phyloP scores from a whole-genome alignment of 1,284 basidiomycete species.

The Fereydounia khargensis region DNA sequence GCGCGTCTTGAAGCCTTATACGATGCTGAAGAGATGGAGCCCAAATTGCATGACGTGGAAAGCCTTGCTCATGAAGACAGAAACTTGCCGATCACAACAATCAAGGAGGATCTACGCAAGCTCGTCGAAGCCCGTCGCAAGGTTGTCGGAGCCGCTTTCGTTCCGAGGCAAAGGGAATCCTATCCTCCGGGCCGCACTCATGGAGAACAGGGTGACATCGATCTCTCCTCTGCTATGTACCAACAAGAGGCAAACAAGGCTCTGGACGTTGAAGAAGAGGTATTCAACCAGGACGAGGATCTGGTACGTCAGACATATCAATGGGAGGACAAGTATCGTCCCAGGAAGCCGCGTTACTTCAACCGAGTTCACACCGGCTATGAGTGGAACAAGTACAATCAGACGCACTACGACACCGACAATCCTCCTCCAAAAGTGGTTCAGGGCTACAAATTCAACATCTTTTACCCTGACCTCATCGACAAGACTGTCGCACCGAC shows the following conservation, averaged over 20 bases:
- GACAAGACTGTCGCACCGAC: constrained; percentile 95
- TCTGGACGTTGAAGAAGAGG: constrained; percentile 89
- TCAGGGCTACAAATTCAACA: constrained; percentile 92
- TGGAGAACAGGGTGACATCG: background rate
- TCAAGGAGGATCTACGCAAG: constrained; percentile 23
- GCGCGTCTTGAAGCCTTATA: constrained; percentile 63
- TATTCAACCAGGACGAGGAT: constrained; percentile 86
- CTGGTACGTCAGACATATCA: constrained; percentile 72
- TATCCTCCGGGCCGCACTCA: background rate
- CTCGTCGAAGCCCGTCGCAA: constrained; percentile 32
- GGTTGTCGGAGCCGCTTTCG: constrained; percentile 31
- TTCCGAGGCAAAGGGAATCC: constrained; percentile 18
- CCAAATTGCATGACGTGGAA: constrained; percentile 14
- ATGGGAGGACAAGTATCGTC: constrained; percentile 98
- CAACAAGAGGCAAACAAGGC: constrained; percentile 67
- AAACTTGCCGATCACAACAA: constrained; percentile 16
- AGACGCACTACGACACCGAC: constrained; percentile 56
- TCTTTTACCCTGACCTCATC: constrained; percentile 92
- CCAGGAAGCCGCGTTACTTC: constrained; percentile 97
- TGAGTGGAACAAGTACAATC: constrained; percentile 87
- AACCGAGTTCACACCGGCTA: constrained; percentile 99
- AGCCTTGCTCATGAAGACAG: constrained; percentile 39
- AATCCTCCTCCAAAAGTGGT: constrained; percentile 56
- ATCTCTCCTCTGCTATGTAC: constrained; percentile 15
- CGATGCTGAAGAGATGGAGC: constrained; percentile 47